Conservation (phyloP, 805 yeast species). For the Cyberlindnera mrakii region DNA sequence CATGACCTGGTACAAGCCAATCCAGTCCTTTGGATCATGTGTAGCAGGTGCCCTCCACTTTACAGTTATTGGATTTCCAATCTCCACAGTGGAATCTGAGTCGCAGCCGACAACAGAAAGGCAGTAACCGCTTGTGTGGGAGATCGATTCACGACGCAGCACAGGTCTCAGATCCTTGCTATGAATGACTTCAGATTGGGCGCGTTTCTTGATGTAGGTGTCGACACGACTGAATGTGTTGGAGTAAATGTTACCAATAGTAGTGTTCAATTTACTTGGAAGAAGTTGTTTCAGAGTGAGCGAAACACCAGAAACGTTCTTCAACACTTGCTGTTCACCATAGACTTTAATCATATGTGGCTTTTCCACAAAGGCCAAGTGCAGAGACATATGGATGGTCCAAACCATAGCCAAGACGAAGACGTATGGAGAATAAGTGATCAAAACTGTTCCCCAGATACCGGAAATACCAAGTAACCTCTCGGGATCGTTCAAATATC, state of each 20-base stretch:
- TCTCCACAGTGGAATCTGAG: constrained; percentile 17
- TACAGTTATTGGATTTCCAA: constrained; percentile 52
- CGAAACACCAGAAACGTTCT: constrained; percentile 43
- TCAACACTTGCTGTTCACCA: constrained; percentile 54
- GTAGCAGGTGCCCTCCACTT: constrained; percentile 47
- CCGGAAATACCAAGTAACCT: constrained; percentile 74
- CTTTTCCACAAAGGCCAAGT: constrained; percentile 68
- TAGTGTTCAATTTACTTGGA: constrained; percentile 30
- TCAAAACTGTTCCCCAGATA: constrained; percentile 63
- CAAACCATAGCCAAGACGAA: constrained; percentile 54
- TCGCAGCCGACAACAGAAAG: constrained; percentile 19
- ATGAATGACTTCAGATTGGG: constrained; percentile 16
- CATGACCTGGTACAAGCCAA: constrained; percentile 63
- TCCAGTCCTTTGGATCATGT: constrained; percentile 59
- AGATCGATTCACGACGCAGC: constrained; percentile 8
- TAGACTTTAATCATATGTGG: constrained; percentile 73
- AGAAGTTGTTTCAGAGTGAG: constrained; percentile 30
- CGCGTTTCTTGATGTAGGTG: constrained; percentile 21
- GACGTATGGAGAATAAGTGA: constrained; percentile 47
- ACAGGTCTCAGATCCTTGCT: constrained; percentile 6
- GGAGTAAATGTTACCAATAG: constrained; percentile 39
- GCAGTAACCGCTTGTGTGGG: constrained; percentile 28
- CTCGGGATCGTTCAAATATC: constrained; percentile 80
- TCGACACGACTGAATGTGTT: constrained; percentile 34
- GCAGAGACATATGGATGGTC: constrained; percentile 59